Evolutionary conservation across 78 protist genomes (phyloP).

Genomic region (Neovahlkampfia damariscottae): DNA sequence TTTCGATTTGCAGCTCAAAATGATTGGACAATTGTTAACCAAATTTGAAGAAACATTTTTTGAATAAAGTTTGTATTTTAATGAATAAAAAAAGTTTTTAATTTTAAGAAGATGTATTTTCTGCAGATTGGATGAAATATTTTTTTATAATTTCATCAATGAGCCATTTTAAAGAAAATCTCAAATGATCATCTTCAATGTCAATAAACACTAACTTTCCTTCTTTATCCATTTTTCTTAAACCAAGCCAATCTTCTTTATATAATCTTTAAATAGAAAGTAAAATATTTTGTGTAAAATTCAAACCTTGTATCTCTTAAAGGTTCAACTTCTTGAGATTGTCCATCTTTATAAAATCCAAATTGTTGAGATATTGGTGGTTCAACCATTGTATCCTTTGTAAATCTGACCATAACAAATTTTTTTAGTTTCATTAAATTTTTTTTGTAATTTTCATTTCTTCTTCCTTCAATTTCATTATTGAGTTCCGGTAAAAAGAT

Average conservation of each 20-base stretch:
- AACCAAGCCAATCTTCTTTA: constrained; percentile 5
- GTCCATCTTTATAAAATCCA: not conserved
- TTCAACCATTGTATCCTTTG: not conserved
- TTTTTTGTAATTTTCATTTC: not conserved
- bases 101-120: too few relatives aligned
- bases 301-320: not conserved
- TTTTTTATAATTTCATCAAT: not conserved
- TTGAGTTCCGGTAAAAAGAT: constrained; percentile 3
- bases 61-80: too few relatives aligned
- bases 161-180: not conserved
- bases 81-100: too few relatives aligned
- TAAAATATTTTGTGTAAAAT: too few relatives aligned
- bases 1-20: too few relatives aligned
- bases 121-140: too few relatives aligned
- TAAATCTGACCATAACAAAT: not conserved
- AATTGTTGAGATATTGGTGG: not conserved
- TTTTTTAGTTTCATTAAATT: not conserved
- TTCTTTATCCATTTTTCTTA: not conserved
- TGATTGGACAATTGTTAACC: too few relatives aligned
- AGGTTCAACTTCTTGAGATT: not conserved
- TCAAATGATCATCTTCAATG: not conserved
- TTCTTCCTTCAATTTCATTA: not conserved
- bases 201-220: not conserved
- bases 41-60: too few relatives aligned
- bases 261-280: too few relatives aligned